Evolutionary conservation across 306 rosid species (phyloP).

Genomic region (Vicia sativa): DNA sequence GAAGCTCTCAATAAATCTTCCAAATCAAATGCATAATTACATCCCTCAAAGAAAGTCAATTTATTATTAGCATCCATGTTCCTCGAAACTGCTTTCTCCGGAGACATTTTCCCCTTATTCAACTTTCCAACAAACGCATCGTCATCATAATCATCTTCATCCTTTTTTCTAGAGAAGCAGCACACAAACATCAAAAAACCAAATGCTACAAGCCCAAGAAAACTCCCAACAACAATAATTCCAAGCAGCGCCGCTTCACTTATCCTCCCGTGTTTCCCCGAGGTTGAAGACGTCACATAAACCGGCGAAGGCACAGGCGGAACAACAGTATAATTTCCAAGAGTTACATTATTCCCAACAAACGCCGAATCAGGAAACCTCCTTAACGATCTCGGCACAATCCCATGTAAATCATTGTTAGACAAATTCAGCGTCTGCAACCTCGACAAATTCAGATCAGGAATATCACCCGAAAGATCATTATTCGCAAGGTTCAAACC

Average conservation of each 20-base stretch:
- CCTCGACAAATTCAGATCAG: conserved; percentile 53
- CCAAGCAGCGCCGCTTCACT: conserved; percentile 68
- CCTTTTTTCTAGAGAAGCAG: conserved; percentile 49
- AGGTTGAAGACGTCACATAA: conserved; percentile 34
- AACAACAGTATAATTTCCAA: conserved; percentile 34
- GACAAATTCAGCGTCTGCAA: conserved; percentile 61
- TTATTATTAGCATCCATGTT: conserved; percentile 69
- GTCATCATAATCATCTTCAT: conserved; percentile 50
- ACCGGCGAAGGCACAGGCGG: conserved; percentile 54
- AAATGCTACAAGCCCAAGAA: conserved; percentile 65
- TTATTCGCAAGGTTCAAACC: conserved; percentile 84
- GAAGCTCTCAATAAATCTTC: conserved; percentile 57
- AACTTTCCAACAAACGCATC: conserved; percentile 53
- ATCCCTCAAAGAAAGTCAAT: conserved; percentile 49
- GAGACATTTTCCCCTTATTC: conserved; percentile 86
- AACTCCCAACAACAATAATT: conserved; percentile 56
- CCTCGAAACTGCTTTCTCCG: conserved; percentile 80
- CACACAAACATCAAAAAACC: conserved; percentile 58
- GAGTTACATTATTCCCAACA: conserved; percentile 61
- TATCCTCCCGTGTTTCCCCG: conserved; percentile 53
- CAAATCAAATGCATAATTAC: conserved; percentile 51
- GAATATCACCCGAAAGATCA: conserved; percentile 72
- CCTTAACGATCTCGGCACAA: conserved; percentile 62
- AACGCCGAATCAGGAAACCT: conserved; percentile 70
- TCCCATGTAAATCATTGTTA: conserved; percentile 65